Evolutionary conservation across 352 stramenopile species (phyloP).

Genomic region (Globisporangium recalcitrans): DNA sequence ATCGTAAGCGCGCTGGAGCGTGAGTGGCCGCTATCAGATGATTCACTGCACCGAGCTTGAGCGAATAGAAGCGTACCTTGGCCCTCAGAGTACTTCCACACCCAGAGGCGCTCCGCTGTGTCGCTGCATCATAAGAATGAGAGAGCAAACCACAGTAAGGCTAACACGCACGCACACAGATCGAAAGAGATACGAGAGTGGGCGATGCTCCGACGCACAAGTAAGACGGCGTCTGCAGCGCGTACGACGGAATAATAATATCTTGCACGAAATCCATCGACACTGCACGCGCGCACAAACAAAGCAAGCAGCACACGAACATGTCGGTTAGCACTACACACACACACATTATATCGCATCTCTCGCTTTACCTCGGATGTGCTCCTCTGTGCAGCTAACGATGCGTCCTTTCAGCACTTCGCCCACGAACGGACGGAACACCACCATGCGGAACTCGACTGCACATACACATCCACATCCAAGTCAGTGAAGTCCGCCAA

Average conservation of each 20-base stretch:
- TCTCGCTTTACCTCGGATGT: conserved; percentile 67
- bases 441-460: conserved; percentile 88
- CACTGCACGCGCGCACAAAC: conserved; percentile 25
- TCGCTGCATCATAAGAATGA: conserved; percentile 33
- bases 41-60: too few species aligned
- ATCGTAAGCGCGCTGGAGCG: not conserved
- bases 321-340: not conserved
- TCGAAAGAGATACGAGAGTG: too few species aligned
- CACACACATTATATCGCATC: not conserved
- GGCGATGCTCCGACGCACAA: conserved; percentile 38
- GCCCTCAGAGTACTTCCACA: conserved; percentile 85
- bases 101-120: conserved; percentile 70
- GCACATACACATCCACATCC: not conserved
- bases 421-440: conserved; percentile 85
- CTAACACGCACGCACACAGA: too few species aligned
- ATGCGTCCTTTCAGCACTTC: conserved; percentile 88
- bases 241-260: conserved; percentile 87
- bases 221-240: conserved; percentile 83
- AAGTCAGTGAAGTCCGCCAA: not conserved
- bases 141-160: too few species aligned
- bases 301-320: not conserved
- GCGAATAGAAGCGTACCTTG: conserved; percentile 28
- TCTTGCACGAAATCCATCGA: conserved; percentile 89
- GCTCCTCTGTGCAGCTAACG: conserved; percentile 85
- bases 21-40: not conserved